These are phyloP conservation scores for Dryas octopetala DNA, from an alignment of 306 rosid genomes.

Conservation along the genomic window DNA sequence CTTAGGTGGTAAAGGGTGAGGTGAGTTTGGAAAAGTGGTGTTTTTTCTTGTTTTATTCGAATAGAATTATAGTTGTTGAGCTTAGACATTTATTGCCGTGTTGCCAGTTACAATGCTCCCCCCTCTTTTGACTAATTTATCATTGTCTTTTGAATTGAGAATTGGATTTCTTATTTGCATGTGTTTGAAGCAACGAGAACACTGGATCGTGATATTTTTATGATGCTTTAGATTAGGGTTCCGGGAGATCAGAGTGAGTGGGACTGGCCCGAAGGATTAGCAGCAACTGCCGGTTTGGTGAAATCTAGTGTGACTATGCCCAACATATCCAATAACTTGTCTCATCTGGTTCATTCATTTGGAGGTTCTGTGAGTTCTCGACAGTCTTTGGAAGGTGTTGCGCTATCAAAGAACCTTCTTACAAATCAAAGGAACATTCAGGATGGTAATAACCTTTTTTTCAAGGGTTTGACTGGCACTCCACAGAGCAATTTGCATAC, in stretches of 20 bases:
- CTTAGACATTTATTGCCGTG: conserved; percentile 17
- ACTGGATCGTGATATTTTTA: conserved; percentile 73
- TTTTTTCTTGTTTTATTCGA: neutral
- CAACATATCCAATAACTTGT: conserved; percentile 34
- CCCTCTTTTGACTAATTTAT: conserved; percentile 14
- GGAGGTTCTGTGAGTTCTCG: conserved; percentile 45
- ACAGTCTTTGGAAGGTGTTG: conserved; percentile 38
- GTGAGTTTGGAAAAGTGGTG: neutral
- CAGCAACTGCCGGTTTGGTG: conserved; percentile 49
- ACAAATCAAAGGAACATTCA: conserved; percentile 29
- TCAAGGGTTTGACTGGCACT: conserved; percentile 40
- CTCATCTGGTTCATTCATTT: conserved; percentile 38
- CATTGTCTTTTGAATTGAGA: conserved; percentile 49
- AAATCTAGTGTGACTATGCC: conserved; percentile 42
- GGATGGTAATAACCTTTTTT: conserved; percentile 34
- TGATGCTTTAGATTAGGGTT: conserved; percentile 87
- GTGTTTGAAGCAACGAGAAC: conserved; percentile 68
- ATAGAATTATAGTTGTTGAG: neutral
- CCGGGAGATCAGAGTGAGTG: conserved; percentile 61
- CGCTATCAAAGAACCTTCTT: conserved; percentile 31
- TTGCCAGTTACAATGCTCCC: neutral
- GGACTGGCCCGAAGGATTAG: conserved; percentile 78
- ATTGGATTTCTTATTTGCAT: conserved; percentile 58
- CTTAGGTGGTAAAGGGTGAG: neutral
- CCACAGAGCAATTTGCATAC: conserved; percentile 32